These are phyloP conservation scores for Beauveria caledonica DNA, from an alignment of 2,329 filamentous ascomycete genomes.

Conservation along the genomic window DNA sequence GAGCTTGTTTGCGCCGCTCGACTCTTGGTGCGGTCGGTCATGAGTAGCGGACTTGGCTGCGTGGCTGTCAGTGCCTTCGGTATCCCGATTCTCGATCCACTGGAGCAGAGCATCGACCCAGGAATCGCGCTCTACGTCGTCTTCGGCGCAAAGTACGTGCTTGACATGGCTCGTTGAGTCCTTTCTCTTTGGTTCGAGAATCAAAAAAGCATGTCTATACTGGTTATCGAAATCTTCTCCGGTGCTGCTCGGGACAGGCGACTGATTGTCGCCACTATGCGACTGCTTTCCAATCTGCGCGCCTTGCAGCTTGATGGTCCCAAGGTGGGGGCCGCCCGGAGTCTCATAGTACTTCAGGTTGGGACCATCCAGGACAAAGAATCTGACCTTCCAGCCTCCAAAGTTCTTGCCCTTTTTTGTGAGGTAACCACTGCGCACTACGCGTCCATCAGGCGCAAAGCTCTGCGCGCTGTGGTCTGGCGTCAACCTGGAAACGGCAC, in stretches of 20 bases:
- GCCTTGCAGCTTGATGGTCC: slow-evolving; percentile 83
- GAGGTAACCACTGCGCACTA: slow-evolving; percentile 78
- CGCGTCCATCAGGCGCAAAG: slow-evolving; percentile 54
- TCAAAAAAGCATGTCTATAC: slow-evolving; percentile 91
- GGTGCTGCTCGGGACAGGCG: slow-evolving; percentile 44
- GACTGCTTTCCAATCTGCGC: slow-evolving; percentile 94
- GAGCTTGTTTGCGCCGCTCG: slow-evolving; percentile 16
- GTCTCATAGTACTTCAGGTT: slow-evolving; percentile 82
- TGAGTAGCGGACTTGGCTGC: slow-evolving; percentile 25
- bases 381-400: slow-evolving; percentile 89
- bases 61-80: slow-evolving; percentile 37
- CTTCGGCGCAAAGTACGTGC: slow-evolving; percentile 93
- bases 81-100: slow-evolving; percentile 72
- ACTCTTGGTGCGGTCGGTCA: slow-evolving; percentile 26
- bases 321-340: slow-evolving; percentile 81
- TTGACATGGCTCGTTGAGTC: slow-evolving; percentile 81
- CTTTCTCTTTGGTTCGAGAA: slow-evolving; percentile 93
- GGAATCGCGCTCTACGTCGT: slow-evolving; percentile 79
- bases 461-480: slow-evolving; percentile 24
- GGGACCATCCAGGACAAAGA: slow-evolving; percentile 54
- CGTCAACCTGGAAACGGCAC: slow-evolving; percentile 17
- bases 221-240: slow-evolving; percentile 82
- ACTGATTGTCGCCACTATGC: slow-evolving; percentile 38
- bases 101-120: slow-evolving; percentile 89
- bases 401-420: slow-evolving; percentile 98